A percentile compares a stretch with the other conserved stretches of the same genome.
Conservation (phyloP, 768 basidiomycete genomes). For the Crucibulum laeve region DNA sequence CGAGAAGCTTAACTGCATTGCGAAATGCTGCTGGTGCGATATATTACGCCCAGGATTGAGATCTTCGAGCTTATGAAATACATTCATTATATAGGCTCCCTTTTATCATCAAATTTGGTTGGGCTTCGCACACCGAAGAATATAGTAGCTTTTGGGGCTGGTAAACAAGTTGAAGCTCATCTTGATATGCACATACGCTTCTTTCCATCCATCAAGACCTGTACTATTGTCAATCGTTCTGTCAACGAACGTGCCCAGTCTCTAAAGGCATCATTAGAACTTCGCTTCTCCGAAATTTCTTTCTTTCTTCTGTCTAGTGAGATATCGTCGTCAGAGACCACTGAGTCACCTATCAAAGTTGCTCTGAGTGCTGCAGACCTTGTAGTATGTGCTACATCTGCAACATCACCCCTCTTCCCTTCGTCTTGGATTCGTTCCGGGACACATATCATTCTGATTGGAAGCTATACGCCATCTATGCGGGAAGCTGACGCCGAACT, state of each 20-base stretch:
- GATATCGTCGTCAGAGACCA: conserved; percentile 2
- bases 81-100: conserved; percentile 45
- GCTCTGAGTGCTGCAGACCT: conserved; percentile 42
- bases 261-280: conserved; percentile 23
- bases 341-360: conserved; percentile 14
- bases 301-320: conserved; percentile 15
- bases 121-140: conserved; percentile 31
- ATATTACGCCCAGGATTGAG: background rate
- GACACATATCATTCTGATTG: conserved; percentile 71
- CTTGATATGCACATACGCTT: conserved; percentile 54
- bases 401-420: conserved; percentile 66
- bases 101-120: conserved; percentile 59
- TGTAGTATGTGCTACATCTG: conserved; percentile 77
- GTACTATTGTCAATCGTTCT: conserved; percentile 64
- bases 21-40: conserved; percentile 74
- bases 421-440: conserved; percentile 56
- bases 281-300: conserved; percentile 18
- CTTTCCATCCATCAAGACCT: conserved; percentile 47
- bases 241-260: conserved; percentile 39
- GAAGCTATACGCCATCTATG: conserved; percentile 82
- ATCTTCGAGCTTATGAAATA: background rate
- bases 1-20: conserved; percentile 71
- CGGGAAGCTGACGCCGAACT: conserved; percentile 63
- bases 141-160: conserved; percentile 69
- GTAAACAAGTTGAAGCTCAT: conserved; percentile 66